Evolutionary conservation across 305 asterid genomes (phyloP), one percentile per base, ranked within the genome.

Genomic region (Plantago coronopus): DNA sequence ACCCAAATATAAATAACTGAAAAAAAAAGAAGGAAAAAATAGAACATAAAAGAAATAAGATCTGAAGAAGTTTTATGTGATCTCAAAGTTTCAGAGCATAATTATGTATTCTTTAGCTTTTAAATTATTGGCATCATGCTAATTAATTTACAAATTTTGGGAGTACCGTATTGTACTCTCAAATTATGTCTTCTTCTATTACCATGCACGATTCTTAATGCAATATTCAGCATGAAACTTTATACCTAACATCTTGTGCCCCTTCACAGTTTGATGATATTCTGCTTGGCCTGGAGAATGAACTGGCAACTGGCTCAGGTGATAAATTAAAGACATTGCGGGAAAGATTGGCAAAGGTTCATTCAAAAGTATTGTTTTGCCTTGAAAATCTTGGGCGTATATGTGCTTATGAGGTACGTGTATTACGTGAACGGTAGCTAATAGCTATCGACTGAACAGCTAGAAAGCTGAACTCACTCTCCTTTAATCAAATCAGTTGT

Each of bases 361-460:
- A 75, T 78, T 72, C 76, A 16, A 71, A 73, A 53, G 81, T 88
- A 69, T 23, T 78, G 71, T 80, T 74, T 67, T 82, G 94, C 89
- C 86, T 91, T 38, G 85, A 86, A 43, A 81, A 79, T 82, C 94
- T 91, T 47, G 97, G 97, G 64, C 78, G 84, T 64, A 16, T 85
- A 46, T 81, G 95, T 77, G 91, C 89, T 44, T 75, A 68, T 66
- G 96, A 90, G 95, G 97, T 90, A 77, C 23, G 40, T 22, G 57
- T 47, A 38, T 4, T 1, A 38, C 13, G 0, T 38, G 44, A 38
- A 12, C 44, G 0, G 44, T 12, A 12, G 44, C 57, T 25, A 44
- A 16, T 12, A 12, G 44, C 57, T 25, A 44, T 29, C 16, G 13
- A 58, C 48, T 54, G 27, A 54, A 57, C 20, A 34, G 54, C 51